Conservation (phyloP, 306 rosid species). For the Morella rubra region DNA sequence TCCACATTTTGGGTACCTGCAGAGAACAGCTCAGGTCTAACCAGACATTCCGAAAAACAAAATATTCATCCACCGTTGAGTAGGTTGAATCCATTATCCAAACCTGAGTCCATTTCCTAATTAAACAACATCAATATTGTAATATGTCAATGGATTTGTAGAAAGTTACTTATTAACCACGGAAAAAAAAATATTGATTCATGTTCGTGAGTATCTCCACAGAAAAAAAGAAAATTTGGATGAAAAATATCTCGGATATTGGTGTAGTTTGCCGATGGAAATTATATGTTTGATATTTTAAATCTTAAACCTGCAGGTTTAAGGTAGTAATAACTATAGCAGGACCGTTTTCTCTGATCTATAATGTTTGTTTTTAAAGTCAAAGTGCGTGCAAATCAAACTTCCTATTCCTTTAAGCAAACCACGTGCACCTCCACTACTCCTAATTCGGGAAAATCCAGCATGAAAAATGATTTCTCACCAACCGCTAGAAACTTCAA, state of each 20-base stretch:
- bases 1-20: neutral
- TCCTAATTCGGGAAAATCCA: constrained; percentile 21
- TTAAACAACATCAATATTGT: neutral
- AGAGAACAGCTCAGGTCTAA: neutral
- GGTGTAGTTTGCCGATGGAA: too few relatives aligned
- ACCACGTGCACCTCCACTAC: constrained; percentile 22
- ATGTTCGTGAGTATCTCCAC: too few relatives aligned
- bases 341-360: too few relatives aligned
- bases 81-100: neutral
- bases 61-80: neutral
- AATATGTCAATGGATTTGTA: too few relatives aligned
- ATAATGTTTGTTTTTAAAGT: neutral
- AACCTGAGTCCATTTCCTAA: neutral
- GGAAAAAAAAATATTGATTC: too few relatives aligned
- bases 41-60: neutral
- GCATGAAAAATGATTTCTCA: constrained; percentile 36
- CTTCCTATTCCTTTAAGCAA: constrained; percentile 40
- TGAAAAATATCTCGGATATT: too few relatives aligned
- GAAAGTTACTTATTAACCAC: too few relatives aligned
- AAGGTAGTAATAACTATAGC: too few relatives aligned
- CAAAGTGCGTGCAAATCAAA: neutral
- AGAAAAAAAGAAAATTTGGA: too few relatives aligned
- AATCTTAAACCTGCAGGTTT: too few relatives aligned
- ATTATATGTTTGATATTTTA: too few relatives aligned
- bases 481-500: constrained; percentile 52